Percentiles rank a stretch among this genome's conserved stretches.
Conservation (phyloP, 2,329 filamentous ascomycete genomes). For the Colletotrichum siamense region DNA sequence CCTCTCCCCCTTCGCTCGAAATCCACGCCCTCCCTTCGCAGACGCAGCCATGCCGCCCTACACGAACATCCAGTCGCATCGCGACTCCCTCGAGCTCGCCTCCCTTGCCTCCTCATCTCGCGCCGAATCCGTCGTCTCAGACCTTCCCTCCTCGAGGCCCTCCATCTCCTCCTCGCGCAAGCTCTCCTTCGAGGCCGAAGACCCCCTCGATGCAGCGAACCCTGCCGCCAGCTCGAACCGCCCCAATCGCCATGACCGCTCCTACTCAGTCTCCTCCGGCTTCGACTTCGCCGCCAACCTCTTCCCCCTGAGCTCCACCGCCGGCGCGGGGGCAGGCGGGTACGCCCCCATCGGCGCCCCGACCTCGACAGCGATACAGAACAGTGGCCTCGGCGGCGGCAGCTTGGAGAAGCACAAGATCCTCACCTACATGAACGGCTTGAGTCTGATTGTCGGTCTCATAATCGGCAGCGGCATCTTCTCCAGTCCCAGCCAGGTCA, state of each 20-base stretch:
- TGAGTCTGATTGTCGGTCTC: conserved; percentile 88
- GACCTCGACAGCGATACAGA: conserved; percentile 36
- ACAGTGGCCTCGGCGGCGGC: conserved; percentile 70
- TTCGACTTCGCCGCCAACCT: conserved; percentile 96
- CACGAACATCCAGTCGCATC: conserved; percentile 51
- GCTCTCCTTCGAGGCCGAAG: conserved; percentile 86
- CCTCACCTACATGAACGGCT: conserved; percentile 89
- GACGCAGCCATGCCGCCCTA: conserved; percentile 35
- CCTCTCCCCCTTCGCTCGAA: background rate
- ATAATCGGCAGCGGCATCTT: conserved; percentile 98
- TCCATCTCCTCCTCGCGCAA: conserved; percentile 92
- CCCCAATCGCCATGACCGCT: conserved; percentile 61
- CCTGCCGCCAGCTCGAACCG: conserved; percentile 47
- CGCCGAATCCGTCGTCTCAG: conserved; percentile 61
- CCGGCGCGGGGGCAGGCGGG: conserved; percentile 67
- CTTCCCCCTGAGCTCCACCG: conserved; percentile 87
- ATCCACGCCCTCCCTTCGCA: background rate
- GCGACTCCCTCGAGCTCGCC: conserved; percentile 96
- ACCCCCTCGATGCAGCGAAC: conserved; percentile 73
- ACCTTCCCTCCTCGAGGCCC: conserved; percentile 76
- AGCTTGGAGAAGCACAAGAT: conserved; percentile 95
- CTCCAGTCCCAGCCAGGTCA: conserved; percentile 91
- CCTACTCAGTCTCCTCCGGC: conserved; percentile 89
- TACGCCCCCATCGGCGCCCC: conserved; percentile 89
- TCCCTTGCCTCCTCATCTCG: conserved; percentile 88